Evolutionary conservation across 306 rosid genomes (phyloP).

Genomic region (Oemleria cerasiformis): DNA sequence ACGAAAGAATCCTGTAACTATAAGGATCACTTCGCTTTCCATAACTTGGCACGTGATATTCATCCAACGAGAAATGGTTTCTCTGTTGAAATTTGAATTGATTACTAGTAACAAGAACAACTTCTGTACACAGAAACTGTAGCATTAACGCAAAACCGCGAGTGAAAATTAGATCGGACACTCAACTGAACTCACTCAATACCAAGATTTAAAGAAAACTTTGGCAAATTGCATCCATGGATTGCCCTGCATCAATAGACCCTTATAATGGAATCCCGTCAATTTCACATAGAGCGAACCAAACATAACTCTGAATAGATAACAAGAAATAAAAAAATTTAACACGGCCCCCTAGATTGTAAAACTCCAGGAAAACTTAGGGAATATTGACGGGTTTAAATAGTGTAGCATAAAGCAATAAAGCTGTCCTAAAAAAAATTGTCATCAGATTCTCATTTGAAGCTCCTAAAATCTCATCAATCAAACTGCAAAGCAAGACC

Average conservation of each 20-base stretch:
- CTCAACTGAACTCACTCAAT: not conserved
- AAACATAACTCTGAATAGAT: not conserved
- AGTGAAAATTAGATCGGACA: too few species aligned
- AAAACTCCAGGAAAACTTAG: not conserved
- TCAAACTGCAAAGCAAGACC: constrained; percentile 20
- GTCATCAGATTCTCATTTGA: constrained; percentile 12
- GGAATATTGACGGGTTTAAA: not conserved
- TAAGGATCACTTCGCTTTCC: not conserved
- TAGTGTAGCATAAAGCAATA: not conserved
- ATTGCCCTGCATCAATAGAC: not conserved
- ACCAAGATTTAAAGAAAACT: not conserved
- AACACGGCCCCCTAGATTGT: not conserved
- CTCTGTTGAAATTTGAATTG: not conserved
- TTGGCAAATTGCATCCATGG: too few species aligned
- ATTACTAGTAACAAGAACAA: not conserved
- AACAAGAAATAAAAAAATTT: not conserved
- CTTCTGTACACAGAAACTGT: not conserved
- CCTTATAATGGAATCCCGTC: not conserved
- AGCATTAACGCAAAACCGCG: not conserved
- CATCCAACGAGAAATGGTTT: too few species aligned
- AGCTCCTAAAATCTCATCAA: not conserved
- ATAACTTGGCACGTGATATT: not conserved
- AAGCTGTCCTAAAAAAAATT: constrained; percentile 16
- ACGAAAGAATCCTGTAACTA: not conserved
- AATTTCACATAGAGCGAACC: not conserved